Evolutionary conservation across 495 filamentous ascomycete species (phyloP).

Genomic region (Penicillium coffeae): DNA sequence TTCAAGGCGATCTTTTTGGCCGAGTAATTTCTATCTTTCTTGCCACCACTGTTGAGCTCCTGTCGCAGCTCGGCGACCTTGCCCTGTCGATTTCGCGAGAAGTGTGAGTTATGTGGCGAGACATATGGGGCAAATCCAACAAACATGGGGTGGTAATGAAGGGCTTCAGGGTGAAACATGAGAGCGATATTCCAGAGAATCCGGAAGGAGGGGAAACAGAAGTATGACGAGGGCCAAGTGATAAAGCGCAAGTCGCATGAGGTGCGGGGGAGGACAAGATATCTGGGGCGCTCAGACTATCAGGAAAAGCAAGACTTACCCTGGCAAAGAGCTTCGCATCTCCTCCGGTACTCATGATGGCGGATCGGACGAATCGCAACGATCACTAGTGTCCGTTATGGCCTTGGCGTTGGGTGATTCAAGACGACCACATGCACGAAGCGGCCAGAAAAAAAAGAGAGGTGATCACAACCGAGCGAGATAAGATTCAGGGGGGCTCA

Average conservation of each 20-base stretch:
- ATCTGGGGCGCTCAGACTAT: constrained; percentile 15
- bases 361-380: constrained; percentile 18
- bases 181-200: neutral
- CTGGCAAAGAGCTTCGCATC: constrained; percentile 99
- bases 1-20: constrained; percentile 98
- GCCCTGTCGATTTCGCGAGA: constrained; percentile 62
- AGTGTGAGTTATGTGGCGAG: constrained; percentile 34
- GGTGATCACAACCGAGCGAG: no score
- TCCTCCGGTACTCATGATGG: constrained; percentile 72
- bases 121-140: constrained; percentile 30
- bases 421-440: constrained; percentile 12
- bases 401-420: constrained; percentile 6
- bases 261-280: constrained; percentile 20
- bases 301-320: constrained; percentile 59
- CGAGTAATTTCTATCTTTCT: constrained; percentile 97
- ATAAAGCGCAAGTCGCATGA: constrained; percentile 6
- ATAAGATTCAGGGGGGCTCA: no score
- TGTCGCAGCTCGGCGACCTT: constrained; percentile 96
- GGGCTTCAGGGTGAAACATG: neutral
- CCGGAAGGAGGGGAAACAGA: neutral
- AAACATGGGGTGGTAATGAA: constrained; percentile 20
- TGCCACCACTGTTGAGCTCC: constrained; percentile 89
- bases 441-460: constrained; percentile 3
- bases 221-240: constrained; percentile 1
- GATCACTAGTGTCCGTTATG: constrained; percentile 6